A percentile compares a stretch with the other conserved stretches of the same genome.
phyloP scores from a whole-genome alignment of 2,329 filamentous ascomycete genomes.

The Neurospora sp. region DNA sequence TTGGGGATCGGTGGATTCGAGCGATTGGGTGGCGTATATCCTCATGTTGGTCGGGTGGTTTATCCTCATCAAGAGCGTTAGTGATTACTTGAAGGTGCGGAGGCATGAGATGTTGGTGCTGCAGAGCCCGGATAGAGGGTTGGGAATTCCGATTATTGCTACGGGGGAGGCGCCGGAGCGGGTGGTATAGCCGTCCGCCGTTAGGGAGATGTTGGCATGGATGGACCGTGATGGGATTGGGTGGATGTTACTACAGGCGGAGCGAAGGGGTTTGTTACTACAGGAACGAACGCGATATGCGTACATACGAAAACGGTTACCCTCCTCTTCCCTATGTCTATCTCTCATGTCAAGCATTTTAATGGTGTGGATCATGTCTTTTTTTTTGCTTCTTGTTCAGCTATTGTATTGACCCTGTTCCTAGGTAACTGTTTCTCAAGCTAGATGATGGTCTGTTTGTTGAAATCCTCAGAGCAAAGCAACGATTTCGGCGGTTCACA shows the following conservation, averaged over 20 bases:
- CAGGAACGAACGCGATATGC: background rate
- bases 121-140: constrained; percentile 81
- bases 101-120: constrained; percentile 88
- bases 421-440: too few species aligned
- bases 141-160: constrained; percentile 77
- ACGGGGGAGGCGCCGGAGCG: constrained; percentile 72
- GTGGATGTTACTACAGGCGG: background rate
- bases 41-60: constrained; percentile 99
- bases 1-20: constrained; percentile 52
- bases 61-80: constrained; percentile 86
- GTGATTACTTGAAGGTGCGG: constrained; percentile 78
- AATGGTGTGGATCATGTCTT: too few species aligned
- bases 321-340: background rate
- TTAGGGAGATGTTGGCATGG: background rate
- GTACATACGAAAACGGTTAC: background rate
- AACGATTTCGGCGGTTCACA: too few species aligned
- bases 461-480: too few species aligned
- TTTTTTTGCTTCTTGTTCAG: too few species aligned
- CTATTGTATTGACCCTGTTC: too few species aligned
- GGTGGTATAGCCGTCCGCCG: constrained; percentile 45
- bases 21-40: constrained; percentile 83
- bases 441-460: too few species aligned
- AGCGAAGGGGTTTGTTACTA: background rate
- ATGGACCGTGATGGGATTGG: background rate
- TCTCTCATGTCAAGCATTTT: too few species aligned